A percentile compares a stretch with the other conserved stretches of the same genome.
Evolutionary conservation across 768 basidiomycete genomes (phyloP).

Genomic region (Serendipita vermifera): DNA sequence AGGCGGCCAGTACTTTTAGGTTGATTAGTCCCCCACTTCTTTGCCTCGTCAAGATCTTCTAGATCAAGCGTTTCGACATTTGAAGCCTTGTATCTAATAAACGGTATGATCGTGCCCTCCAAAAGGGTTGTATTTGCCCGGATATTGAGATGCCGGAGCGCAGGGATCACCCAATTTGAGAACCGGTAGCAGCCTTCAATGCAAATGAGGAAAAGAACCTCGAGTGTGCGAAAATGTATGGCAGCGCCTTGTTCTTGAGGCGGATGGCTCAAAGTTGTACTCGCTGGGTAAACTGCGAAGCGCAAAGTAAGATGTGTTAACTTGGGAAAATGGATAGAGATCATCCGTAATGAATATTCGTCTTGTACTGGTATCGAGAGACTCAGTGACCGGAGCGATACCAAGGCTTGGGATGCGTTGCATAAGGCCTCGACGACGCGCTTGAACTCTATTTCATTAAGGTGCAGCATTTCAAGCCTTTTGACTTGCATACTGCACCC

Average conservation of each 20-base stretch:
- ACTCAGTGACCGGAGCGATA: background rate
- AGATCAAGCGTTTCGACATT: background rate
- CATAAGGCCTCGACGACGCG: background rate
- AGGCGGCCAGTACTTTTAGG: background rate
- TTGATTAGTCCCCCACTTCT: background rate
- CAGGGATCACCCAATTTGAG: background rate
- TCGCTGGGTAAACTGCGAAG: background rate
- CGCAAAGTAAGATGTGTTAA: background rate
- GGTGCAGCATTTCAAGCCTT: background rate
- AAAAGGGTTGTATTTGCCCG: background rate
- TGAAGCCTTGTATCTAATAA: background rate
- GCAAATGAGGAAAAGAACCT: background rate
- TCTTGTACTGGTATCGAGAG: background rate
- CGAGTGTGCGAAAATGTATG: background rate
- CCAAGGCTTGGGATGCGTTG: background rate
- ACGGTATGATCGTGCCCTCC: background rate
- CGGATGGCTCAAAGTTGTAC: background rate
- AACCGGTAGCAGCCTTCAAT: background rate
- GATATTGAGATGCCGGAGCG: background rate
- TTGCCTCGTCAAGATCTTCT: background rate
- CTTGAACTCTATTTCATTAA: background rate
- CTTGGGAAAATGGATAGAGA: background rate
- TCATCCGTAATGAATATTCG: background rate
- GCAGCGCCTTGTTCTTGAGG: background rate
- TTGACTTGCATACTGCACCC: background rate